A percentile compares a stretch with the other conserved stretches of the same genome.
These are phyloP conservation scores for Fusarium bactridioides DNA, from an alignment of 2,329 filamentous ascomycete genomes.

Conservation along the genomic window DNA sequence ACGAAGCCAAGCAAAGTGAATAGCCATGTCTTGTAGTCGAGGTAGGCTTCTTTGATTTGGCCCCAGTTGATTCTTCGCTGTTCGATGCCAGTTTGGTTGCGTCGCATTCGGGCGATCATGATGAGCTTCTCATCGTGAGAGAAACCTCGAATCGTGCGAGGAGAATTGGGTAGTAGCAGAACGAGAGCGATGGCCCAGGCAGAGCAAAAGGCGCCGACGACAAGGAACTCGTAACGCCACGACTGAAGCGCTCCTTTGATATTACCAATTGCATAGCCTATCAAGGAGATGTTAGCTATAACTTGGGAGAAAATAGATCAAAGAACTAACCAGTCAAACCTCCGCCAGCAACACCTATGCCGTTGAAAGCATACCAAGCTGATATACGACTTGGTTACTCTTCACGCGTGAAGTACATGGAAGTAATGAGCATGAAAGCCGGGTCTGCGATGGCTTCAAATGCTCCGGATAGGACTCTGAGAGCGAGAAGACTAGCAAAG, in stretches of 20 bases:
- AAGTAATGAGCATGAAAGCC: constrained; percentile 68
- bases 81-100: constrained; percentile 67
- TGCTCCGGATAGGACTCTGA: constrained; percentile 69
- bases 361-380: constrained; percentile 67
- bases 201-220: constrained; percentile 66
- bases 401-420: constrained; percentile 70
- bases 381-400: constrained; percentile 70
- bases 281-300: background rate
- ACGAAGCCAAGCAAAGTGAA: constrained; percentile 63
- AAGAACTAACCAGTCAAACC: constrained; percentile 50
- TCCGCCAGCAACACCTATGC: constrained; percentile 65
- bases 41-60: constrained; percentile 64
- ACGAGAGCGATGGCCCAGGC: constrained; percentile 67
- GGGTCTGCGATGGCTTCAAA: constrained; percentile 64
- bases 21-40: constrained; percentile 66
- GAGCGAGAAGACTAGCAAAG: constrained; percentile 62
- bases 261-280: constrained; percentile 66
- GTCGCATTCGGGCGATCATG: constrained; percentile 61
- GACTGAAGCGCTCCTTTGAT: constrained; percentile 63
- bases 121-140: constrained; percentile 60
- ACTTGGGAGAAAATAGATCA: background rate
- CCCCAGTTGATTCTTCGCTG: constrained; percentile 63
- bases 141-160: constrained; percentile 61
- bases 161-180: constrained; percentile 65
- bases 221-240: constrained; percentile 74